Conservation (phyloP, 1,284 basidiomycete genomes). For the Vanrija sp. region DNA sequence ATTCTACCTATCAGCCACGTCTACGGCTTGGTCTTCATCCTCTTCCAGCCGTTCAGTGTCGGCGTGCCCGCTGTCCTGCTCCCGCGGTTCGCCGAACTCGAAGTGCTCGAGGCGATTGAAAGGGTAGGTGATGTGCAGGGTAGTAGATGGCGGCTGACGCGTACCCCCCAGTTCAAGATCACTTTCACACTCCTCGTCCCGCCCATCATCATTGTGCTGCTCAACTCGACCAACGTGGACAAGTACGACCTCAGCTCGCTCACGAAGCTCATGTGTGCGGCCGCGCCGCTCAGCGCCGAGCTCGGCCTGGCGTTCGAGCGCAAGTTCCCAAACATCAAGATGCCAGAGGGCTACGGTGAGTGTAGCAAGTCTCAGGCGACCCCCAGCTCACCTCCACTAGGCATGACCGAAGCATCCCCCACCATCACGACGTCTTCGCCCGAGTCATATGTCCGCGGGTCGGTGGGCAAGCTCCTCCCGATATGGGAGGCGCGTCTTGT, state of each 20-base stretch:
- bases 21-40: conserved; percentile 33
- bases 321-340: conserved; percentile 18
- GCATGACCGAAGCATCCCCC: conserved; percentile 52
- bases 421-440: conserved; percentile 19
- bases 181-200: conserved; percentile 70
- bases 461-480: conserved; percentile 68
- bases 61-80: conserved; percentile 65
- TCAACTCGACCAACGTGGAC: conserved; percentile 56
- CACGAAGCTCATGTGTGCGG: conserved; percentile 64
- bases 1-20: conserved; percentile 16
- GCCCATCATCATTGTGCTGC: conserved; percentile 64
- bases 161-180: conserved; percentile 57
- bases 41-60: conserved; percentile 60
- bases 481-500: conserved; percentile 75
- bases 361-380: background rate
- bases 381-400: background rate
- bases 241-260: conserved; percentile 67
- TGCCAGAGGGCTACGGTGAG: conserved; percentile 48
- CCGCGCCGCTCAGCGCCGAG: conserved; percentile 67
- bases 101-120: conserved; percentile 66
- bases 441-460: conserved; percentile 47
- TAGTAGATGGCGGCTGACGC: conserved; percentile 37
- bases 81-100: conserved; percentile 56
- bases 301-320: conserved; percentile 29
- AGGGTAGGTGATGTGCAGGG: conserved; percentile 16